Conservation (phyloP, 768 basidiomycete genomes). For the Kwoniella mangroviensis region DNA sequence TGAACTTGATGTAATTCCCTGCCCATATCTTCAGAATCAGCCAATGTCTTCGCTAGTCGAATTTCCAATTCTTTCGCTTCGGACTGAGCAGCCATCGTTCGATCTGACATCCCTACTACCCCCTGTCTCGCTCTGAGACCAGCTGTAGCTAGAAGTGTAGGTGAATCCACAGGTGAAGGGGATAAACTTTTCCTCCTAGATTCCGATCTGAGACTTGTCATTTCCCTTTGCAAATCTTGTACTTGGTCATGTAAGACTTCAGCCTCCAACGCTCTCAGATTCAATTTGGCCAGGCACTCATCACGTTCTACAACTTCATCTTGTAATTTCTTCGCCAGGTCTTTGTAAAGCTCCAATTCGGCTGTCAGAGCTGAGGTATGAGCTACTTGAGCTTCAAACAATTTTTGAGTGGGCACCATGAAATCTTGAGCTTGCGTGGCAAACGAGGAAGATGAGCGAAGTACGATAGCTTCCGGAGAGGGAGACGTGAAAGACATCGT, state of each 20-base stretch:
- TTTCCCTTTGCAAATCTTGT: conserved; percentile 21
- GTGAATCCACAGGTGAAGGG: not conserved
- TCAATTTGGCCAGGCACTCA: conserved; percentile 38
- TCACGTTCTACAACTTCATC: conserved; percentile 47
- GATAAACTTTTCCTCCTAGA: conserved; percentile 11
- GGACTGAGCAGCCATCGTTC: conserved; percentile 37
- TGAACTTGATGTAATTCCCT: conserved; percentile 5
- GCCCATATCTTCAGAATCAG: conserved; percentile 26
- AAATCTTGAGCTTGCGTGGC: conserved; percentile 9
- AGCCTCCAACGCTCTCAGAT: conserved; percentile 35
- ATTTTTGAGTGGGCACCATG: conserved; percentile 34
- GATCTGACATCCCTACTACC: conserved; percentile 21
- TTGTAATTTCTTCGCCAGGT: conserved; percentile 36
- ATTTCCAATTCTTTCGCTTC: conserved; percentile 48
- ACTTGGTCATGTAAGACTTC: conserved; percentile 37
- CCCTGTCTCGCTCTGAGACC: no score
- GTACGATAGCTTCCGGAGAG: conserved; percentile 19
- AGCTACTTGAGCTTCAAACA: conserved; percentile 44
- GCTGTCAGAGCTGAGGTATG: conserved; percentile 39
- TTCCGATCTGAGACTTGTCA: conserved; percentile 4
- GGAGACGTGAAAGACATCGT: conserved; percentile 24
- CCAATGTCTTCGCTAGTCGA: conserved; percentile 38
- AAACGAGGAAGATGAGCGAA: conserved; percentile 2
- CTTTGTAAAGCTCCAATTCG: conserved; percentile 41
- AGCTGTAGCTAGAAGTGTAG: not conserved